Base-by-base conservation (phyloP, 164 flowering plant species). In the Chloranthus sessilifolius region DNA sequence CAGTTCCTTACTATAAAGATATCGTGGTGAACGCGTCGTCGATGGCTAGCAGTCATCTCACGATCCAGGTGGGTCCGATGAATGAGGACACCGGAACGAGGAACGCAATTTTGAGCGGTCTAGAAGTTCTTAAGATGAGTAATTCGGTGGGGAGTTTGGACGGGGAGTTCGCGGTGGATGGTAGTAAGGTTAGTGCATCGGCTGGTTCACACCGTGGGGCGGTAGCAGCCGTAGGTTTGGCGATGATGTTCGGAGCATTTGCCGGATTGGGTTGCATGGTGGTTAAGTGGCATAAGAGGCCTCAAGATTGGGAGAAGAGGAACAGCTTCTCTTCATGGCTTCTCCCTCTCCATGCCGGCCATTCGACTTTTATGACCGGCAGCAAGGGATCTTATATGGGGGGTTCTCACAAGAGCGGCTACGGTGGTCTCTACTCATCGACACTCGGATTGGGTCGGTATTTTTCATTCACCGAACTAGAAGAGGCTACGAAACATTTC, bases 261-360 rank as follows among this genome's bases (percentile, higher is more conserved):
- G 82, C 74, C 8, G 95, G 95, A 3, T 70, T 86, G 5, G 88
- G 90, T 0, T 85, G 85, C 5, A 79, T 85, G 90, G 90, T 82
- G 41, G 41, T 71, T 15, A 83, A 73, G 56, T 85, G 95, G 95
- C 76, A 72, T 22, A 81, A 71, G 58, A 63, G 95, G 46, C 95
- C 95, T 4, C 81, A 79, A 43, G 95, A 85, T 43, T 86, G 89
- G 89, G 80, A 77, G 33, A 81, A 63, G 71, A 75, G 78, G 58
- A 83, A 83, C 29, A 86, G 95, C 58, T 83, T 86, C 67, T 86
- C 95, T 12, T 83, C 95, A 0, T 86, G 95, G 91, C 61, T 86
- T 63, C 84, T 86, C 7, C 95, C 95, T 2, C 60, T 86, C 7
- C 88, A 79, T 26, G 71, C 95, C 0, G 83, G 82, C 11, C 88